A percentile compares a stretch with the other conserved stretches of the same genome.
Evolutionary conservation across 306 rosid genomes (phyloP).

Genomic region (Cicer pinnatifidum): DNA sequence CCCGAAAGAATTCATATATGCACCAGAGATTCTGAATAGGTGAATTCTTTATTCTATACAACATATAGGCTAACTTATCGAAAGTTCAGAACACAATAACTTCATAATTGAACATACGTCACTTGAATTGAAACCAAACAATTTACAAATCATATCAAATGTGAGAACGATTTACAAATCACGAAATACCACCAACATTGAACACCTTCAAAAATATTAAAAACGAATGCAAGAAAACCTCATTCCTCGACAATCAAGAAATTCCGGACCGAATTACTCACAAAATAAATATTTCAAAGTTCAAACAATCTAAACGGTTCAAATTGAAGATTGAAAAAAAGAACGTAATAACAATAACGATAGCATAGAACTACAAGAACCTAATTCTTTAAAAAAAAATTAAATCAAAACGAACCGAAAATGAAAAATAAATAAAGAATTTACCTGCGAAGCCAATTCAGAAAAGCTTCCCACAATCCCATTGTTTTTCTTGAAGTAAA

Average conservation of each 20-base stretch:
- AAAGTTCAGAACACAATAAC: neutral
- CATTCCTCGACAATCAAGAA: neutral
- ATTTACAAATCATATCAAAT: neutral
- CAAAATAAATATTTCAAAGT: slow-evolving; percentile 3
- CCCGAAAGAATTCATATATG: neutral
- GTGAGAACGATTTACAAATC: neutral
- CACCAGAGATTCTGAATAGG: neutral
- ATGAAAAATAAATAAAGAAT: neutral
- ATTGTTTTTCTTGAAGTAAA: slow-evolving; percentile 43
- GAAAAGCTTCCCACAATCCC: slow-evolving; percentile 90
- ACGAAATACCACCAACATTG: slow-evolving; percentile 12
- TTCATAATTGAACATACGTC: neutral
- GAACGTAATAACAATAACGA: neutral
- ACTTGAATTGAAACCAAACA: neutral
- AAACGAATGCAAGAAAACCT: slow-evolving; percentile 15
- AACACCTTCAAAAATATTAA: neutral
- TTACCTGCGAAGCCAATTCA: slow-evolving; percentile 86
- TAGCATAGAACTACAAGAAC: slow-evolving; percentile 10
- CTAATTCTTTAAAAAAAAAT: neutral
- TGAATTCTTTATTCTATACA: neutral
- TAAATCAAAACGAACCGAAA: neutral
- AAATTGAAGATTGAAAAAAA: neutral
- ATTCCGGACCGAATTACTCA: neutral
- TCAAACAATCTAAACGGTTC: slow-evolving; percentile 16
- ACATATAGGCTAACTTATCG: neutral